Evolutionary conservation across 441 rosid genomes (phyloP).

Genomic region (Rhodomyrtus psidioides): DNA sequence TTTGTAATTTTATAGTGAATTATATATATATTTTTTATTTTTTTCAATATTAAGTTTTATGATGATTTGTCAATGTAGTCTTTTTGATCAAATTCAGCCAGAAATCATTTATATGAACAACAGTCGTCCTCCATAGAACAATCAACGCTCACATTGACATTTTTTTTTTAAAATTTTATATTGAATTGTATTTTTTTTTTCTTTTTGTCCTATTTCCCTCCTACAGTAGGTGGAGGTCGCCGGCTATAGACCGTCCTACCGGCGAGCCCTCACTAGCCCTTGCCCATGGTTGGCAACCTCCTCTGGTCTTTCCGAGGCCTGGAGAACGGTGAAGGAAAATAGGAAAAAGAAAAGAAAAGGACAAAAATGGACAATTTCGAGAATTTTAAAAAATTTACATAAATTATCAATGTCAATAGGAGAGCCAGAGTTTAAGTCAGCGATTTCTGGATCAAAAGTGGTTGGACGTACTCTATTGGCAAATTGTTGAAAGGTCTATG

Average conservation of each 20-base stretch:
- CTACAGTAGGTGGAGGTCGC: fast-evolving
- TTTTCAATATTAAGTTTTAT: not conserved
- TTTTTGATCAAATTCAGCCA: fast-evolving
- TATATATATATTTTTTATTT: no score
- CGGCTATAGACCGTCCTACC: no score
- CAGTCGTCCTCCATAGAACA: fast-evolving
- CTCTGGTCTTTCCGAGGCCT: not conserved
- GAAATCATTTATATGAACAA: fast-evolving
- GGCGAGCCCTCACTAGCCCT: not conserved
- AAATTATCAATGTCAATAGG: not conserved
- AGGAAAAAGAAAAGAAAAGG: not conserved
- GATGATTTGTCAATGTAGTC: fast-evolving
- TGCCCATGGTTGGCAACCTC: not conserved
- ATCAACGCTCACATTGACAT: fast-evolving
- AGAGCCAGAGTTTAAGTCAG: fast-evolving
- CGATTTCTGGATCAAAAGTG: not conserved
- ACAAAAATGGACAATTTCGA: not conserved
- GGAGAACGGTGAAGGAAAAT: not conserved
- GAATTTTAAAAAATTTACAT: not conserved
- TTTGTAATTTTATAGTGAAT: not conserved
- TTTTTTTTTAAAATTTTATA: not conserved
- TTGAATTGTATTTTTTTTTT: not conserved
- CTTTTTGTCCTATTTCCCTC: not conserved
- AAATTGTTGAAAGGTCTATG: not conserved
- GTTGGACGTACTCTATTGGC: no score